These are phyloP conservation scores for Spiraea crenata DNA, from an alignment of 331 rosid species.

Conservation along the genomic window DNA sequence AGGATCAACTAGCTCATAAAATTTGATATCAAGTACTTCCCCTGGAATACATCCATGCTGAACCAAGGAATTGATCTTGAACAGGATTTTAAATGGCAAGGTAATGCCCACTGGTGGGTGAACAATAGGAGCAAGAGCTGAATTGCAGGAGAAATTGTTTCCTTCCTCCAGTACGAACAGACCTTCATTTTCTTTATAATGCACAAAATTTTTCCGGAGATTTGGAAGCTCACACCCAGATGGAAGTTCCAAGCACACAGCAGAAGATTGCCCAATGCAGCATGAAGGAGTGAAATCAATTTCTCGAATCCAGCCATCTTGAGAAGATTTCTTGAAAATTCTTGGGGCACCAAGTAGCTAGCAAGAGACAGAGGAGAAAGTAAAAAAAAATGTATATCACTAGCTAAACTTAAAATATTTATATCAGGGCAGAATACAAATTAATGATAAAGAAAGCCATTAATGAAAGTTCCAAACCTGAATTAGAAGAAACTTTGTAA, in stretches of 20 bases:
- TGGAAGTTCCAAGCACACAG: slow-evolving; percentile 28
- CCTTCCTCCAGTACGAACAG: slow-evolving; percentile 10
- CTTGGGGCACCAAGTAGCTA: slow-evolving; percentile 34
- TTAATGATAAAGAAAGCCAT: not conserved
- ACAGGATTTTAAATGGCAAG: slow-evolving; percentile 31
- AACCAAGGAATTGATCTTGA: slow-evolving; percentile 36
- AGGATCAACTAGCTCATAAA: slow-evolving; percentile 29
- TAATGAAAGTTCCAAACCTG: slow-evolving; percentile 20
- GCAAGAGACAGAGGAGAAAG: not conserved
- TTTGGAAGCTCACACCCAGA: slow-evolving; percentile 16
- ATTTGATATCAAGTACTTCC: slow-evolving; percentile 19
- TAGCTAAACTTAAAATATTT: not conserved
- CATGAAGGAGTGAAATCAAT: slow-evolving; percentile 40
- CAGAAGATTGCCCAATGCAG: slow-evolving; percentile 37
- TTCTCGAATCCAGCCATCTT: slow-evolving; percentile 26
- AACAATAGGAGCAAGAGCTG: slow-evolving; percentile 24
- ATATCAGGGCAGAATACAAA: not conserved
- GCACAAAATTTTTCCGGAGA: not conserved
- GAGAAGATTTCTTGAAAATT: slow-evolving; percentile 16
- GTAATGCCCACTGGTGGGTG: slow-evolving; percentile 13
- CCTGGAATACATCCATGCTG: slow-evolving; percentile 33
- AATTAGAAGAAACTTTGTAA: slow-evolving; percentile 22
- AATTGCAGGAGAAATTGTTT: not conserved
- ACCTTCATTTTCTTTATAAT: slow-evolving; percentile 16
- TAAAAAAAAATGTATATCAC: not conserved